Base-by-base conservation (phyloP, 805 yeast species). In the Nakazawaea wickerhamii region DNA sequence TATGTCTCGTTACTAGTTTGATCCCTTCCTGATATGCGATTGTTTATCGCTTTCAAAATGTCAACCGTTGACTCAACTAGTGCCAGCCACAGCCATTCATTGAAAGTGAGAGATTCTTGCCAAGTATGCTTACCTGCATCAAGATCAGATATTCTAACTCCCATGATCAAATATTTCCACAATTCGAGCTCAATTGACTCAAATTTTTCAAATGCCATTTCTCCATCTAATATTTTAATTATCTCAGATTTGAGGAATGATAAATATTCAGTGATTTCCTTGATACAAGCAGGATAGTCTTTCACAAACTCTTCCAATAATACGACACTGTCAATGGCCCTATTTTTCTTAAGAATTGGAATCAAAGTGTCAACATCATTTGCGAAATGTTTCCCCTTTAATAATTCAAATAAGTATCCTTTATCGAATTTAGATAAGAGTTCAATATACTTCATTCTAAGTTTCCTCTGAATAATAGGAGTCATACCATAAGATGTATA, bases 61-160 rank as follows among this genome's bases (percentile, higher is more conserved):
- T 52, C 54, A 4, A 72, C 71, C 1, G 69, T 51, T 2, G 65
- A 54, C 30, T 67, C 70, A 7, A 72, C 55, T 5, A 74, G 49
- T 4, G 55, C 48, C 9, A 71, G 48, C 63, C 77, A 63, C 49
- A 72, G 50, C 9, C 50, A 46, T 44, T 68, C 72, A 34, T 62
- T 60, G 18, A 44, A 32, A 2, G 63, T 57, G 8, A 66, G 42
- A 6, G 44, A 50, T 4, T 40, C 30, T 2, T 45, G 45, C 1
- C 56, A 48, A 0, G 34, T 45, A 18, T 33, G 13, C 51, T 56
- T n/a, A 44, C 41, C 18, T 3, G 52, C 48, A 14, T 55, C 42
- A 19, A 38, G 51, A 48, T 54, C 65, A 39, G 64, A 63, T 4
- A 57, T 53, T 26, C 46, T 52, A 55, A 61, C 61, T 3, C 64